Evolutionary conservation across 768 basidiomycete genomes (phyloP), one percentile per base, ranked within the genome.

Genomic region (Rubroboletus satanas): DNA sequence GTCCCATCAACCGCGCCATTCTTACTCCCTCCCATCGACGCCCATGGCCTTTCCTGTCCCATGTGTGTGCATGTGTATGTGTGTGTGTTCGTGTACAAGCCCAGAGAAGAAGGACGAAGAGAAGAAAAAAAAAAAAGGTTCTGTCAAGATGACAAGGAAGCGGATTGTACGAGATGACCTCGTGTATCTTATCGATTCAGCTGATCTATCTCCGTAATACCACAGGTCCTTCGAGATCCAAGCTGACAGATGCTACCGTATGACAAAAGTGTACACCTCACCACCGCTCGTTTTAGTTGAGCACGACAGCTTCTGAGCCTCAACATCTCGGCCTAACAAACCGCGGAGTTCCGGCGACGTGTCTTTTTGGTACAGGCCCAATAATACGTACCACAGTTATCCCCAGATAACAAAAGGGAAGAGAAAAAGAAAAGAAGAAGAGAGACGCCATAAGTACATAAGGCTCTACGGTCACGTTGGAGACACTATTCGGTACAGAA

Each of bases 321-420:
- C 45, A 29, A 52, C 51, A 29, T 31, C 35, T 26, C 39, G 23
- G 21, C 28, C 47, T 38, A 26, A 39, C 62, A 44, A 63, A 70
- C 68, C 70, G 68, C 68, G 68, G 68, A 70, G 42, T 29, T 71
- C 60, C 68, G 68, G 26, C 58, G 38, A 51, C 50, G 44, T 54
- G 56, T 18, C 43, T 48, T 51, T 26, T 37, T 52, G 42, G 45
- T 59, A 39, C 32, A 35, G 17, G 38, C 29, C 48, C 37, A 28
- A 45, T 11, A 42, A 57, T 56, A 64, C 60, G 57, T 61, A 66
- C 52, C 23, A 17, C 17, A 49, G 45, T 10, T 66, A 65, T 67
- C 64, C 56, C 66, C 62, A 49, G 37, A 52, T 37, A 45, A 8
- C 26, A 26, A 26, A 26, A 5, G 26, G 26, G 26, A 21, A 47